Percentiles rank a stretch among this genome's conserved stretches.
phyloP scores from a whole-genome alignment of 192 early-diverging fungal genomes.

The Coemansia sp. region DNA sequence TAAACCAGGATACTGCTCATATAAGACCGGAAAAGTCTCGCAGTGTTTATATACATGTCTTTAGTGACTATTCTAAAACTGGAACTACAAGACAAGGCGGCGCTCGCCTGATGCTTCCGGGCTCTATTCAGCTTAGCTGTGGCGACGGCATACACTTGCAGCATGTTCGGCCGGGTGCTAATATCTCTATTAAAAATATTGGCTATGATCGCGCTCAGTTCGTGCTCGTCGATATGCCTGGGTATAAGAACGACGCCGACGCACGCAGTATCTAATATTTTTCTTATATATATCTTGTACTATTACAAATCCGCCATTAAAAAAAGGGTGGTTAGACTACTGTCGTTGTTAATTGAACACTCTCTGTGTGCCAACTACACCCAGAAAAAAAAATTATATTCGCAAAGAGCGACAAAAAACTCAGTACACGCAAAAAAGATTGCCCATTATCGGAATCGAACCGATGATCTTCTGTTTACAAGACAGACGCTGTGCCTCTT shows the following conservation, averaged over 20 bases:
- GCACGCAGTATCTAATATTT: conserved; percentile 26
- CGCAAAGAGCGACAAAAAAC: too few relatives aligned
- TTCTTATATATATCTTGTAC: background rate
- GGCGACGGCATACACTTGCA: conserved; percentile 46
- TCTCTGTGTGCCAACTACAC: background rate
- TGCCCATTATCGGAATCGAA: conserved; percentile 25
- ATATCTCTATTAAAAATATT: conserved; percentile 37
- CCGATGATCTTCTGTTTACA: conserved; percentile 31
- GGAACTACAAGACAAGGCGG: conserved; percentile 28
- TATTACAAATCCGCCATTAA: background rate
- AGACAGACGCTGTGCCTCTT: conserved; percentile 30
- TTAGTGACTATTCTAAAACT: conserved; percentile 39
- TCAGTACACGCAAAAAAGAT: background rate
- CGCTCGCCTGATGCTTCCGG: conserved; percentile 42
- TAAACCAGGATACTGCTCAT: conserved; percentile 3
- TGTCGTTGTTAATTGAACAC: too few relatives aligned
- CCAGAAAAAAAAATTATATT: background rate
- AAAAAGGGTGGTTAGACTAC: too few relatives aligned
- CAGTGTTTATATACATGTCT: conserved; percentile 37
- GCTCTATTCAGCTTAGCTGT: conserved; percentile 29
- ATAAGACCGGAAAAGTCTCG: conserved; percentile 21
- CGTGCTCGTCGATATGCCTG: conserved; percentile 51
- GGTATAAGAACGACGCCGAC: conserved; percentile 20
- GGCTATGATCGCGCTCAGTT: conserved; percentile 56
- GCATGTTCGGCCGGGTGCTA: conserved; percentile 23